A percentile compares a stretch with the other conserved stretches of the same genome.
Evolutionary conservation across 2,329 filamentous ascomycete species (phyloP).

Genomic region (Metarhizium album): DNA sequence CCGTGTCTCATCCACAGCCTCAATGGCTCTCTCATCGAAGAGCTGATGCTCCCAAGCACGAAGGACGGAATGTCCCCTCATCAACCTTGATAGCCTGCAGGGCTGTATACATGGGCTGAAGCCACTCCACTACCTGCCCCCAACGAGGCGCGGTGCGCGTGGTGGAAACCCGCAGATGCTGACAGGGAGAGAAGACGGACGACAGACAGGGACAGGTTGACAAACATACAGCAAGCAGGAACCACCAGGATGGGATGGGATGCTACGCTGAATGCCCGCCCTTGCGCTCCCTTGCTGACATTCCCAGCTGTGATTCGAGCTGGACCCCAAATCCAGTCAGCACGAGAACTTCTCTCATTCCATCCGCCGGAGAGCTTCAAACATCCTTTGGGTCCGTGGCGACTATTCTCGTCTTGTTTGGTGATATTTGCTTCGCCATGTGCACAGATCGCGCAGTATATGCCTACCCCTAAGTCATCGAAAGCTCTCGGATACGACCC

Average conservation of each 20-base stretch:
- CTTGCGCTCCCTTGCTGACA: slow-evolving; percentile 1
- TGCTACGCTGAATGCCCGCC: neutral
- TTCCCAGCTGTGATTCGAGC: neutral
- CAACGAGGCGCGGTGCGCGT: neutral
- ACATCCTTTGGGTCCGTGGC: neutral
- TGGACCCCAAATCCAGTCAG: neutral
- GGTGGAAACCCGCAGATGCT: neutral
- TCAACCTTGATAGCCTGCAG: neutral
- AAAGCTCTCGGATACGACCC: neutral
- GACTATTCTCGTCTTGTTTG: neutral
- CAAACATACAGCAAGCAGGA: neutral
- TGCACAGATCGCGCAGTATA: neutral
- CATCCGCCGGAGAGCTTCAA: neutral
- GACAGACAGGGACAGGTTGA: too few relatives aligned
- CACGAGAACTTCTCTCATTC: neutral
- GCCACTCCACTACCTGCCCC: neutral
- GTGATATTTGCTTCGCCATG: neutral
- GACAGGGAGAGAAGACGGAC: neutral
- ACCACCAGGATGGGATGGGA: neutral
- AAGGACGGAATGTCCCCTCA: neutral
- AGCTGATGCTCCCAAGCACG: too few relatives aligned
- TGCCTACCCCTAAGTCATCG: neutral
- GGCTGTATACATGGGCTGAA: neutral
- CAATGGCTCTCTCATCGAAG: neutral
- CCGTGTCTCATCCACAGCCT: neutral